Evolutionary conservation across 73 alveolate species (phyloP).

Genomic region (Blepharisma stoltei): DNA sequence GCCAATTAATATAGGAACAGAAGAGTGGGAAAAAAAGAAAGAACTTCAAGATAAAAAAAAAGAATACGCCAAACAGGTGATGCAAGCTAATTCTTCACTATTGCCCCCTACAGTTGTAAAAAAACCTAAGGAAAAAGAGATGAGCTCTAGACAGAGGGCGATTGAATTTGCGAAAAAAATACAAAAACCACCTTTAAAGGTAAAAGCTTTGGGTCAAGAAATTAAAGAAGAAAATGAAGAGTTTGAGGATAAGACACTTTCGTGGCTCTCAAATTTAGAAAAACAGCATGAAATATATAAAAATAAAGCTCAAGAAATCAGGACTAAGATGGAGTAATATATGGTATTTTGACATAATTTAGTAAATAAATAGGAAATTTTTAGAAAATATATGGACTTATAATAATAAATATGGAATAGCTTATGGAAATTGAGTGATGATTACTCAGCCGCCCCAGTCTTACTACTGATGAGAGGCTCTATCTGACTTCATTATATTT

Average conservation of each 20-base stretch:
- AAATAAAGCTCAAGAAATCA: too few relatives aligned
- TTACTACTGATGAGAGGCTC: too few relatives aligned
- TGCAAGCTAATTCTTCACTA: neutral
- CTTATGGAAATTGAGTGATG: too few relatives aligned
- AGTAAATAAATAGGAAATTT: too few relatives aligned
- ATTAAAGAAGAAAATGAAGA: neutral
- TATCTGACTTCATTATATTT: too few relatives aligned
- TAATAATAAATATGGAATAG: too few relatives aligned
- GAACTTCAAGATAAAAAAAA: neutral
- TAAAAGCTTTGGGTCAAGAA: neutral
- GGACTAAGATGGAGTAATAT: too few relatives aligned
- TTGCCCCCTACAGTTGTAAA: neutral
- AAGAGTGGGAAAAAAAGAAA: neutral
- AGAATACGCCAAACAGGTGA: neutral
- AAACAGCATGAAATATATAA: too few relatives aligned
- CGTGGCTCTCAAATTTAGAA: too few relatives aligned
- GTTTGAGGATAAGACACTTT: neutral
- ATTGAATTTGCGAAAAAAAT: slow-evolving; percentile 9
- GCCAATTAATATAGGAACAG: slow-evolving; percentile 15
- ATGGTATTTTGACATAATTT: too few relatives aligned
- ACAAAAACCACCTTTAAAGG: slow-evolving; percentile 15
- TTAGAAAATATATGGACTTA: too few relatives aligned
- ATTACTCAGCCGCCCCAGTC: too few relatives aligned
- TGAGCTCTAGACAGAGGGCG: neutral
- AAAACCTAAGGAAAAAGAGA: slow-evolving; percentile 4